Evolutionary conservation across 257 asterid species (phyloP).

Genomic region (Lavandula angustifolia): DNA sequence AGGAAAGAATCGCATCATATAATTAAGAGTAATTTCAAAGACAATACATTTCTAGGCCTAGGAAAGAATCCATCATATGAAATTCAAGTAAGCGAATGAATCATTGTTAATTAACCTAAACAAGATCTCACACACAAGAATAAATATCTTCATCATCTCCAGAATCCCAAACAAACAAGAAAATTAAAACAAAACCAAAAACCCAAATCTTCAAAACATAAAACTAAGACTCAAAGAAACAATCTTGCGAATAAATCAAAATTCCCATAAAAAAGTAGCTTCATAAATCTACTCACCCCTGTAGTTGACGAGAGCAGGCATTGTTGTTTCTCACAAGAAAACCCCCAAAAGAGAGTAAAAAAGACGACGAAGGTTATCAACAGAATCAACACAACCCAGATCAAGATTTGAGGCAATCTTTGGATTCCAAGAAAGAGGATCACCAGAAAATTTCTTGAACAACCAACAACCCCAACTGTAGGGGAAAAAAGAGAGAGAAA

Average conservation of each 20-base stretch:
- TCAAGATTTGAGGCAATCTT: slow-evolving; percentile 51
- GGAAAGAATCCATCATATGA: slow-evolving; percentile 15
- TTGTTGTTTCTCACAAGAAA: slow-evolving; percentile 55
- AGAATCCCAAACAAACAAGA: slow-evolving; percentile 2
- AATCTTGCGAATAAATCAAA: background rate
- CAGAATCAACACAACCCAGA: slow-evolving; percentile 57
- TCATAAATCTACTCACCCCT: slow-evolving; percentile 61
- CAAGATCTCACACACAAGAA: slow-evolving; percentile 26
- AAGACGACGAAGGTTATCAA: slow-evolving; percentile 43
- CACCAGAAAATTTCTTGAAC: slow-evolving; percentile 26
- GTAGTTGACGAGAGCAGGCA: slow-evolving; percentile 93
- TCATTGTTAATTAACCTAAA: slow-evolving; percentile 16
- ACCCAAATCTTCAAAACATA: slow-evolving; percentile 17
- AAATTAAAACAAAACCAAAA: slow-evolving; percentile 5
- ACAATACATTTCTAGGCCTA: slow-evolving; percentile 12
- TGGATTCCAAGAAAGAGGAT: slow-evolving; percentile 52
- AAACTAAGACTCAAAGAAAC: background rate
- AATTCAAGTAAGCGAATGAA: background rate
- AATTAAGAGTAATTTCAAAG: slow-evolving; percentile 6
- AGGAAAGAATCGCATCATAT: slow-evolving; percentile 23
- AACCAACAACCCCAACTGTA: slow-evolving; percentile 52
- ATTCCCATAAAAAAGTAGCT: background rate
- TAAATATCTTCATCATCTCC: background rate
- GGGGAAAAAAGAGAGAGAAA: slow-evolving; percentile 56
- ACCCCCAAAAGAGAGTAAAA: slow-evolving; percentile 50